A percentile compares a stretch with the other conserved stretches of the same genome.
phyloP scores from a whole-genome alignment of 2,329 filamentous ascomycete species.

The Lachnellula suecica region DNA sequence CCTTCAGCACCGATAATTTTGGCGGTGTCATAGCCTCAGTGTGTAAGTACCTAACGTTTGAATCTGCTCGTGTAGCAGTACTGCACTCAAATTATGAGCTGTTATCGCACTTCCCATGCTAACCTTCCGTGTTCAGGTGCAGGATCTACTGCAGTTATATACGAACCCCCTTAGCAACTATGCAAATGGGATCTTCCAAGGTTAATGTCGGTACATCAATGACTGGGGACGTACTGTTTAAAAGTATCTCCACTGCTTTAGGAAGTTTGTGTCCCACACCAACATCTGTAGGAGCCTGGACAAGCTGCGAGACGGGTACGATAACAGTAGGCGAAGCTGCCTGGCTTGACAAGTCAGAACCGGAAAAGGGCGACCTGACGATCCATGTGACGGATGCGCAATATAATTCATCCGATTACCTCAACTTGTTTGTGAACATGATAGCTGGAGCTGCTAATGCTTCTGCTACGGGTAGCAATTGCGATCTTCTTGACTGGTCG shows the following conservation, averaged over 20 bases:
- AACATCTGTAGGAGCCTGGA: not conserved
- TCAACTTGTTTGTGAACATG: not conserved
- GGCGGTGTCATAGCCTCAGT: not conserved
- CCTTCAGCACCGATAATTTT: not conserved
- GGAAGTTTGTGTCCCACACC: not conserved
- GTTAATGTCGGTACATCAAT: not conserved
- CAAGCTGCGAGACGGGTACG: not conserved
- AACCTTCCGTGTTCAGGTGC: not conserved
- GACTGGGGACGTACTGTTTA: not conserved
- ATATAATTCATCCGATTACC: conserved; percentile 1
- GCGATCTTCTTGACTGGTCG: not conserved
- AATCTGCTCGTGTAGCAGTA: too few species aligned
- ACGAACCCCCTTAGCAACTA: not conserved
- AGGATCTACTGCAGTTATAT: not conserved
- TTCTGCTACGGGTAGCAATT: not conserved
- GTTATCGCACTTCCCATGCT: not conserved
- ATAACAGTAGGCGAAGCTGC: not conserved
- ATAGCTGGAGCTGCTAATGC: not conserved
- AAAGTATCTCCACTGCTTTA: not conserved
- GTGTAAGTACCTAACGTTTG: not conserved
- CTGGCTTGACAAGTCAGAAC: not conserved
- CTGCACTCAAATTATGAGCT: not conserved
- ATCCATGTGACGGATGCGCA: not conserved
- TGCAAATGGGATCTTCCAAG: conserved; percentile 1
- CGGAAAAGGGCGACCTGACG: not conserved